phyloP scores from a whole-genome alignment of 2,329 filamentous ascomycete species.

The Pyrenophora graminea region DNA sequence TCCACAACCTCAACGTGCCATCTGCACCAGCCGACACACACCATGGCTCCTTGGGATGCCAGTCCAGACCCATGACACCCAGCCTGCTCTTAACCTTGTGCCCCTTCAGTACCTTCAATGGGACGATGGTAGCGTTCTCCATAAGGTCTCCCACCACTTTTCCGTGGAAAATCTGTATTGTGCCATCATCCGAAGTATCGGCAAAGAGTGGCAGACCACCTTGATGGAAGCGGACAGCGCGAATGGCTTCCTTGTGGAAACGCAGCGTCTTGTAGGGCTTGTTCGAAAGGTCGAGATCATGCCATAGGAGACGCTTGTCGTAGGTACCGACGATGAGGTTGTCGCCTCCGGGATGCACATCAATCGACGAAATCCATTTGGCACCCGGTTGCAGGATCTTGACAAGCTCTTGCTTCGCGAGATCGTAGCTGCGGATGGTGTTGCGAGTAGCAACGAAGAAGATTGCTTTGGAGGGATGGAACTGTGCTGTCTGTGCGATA shows the following conservation, averaged over 20 bases:
- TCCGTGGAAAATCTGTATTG: slow-evolving; percentile 93
- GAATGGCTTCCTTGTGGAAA: slow-evolving; percentile 91
- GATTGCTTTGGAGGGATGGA: slow-evolving; percentile 89
- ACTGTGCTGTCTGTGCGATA: slow-evolving; percentile 86
- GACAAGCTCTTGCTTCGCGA: slow-evolving; percentile 86
- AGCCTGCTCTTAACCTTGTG: slow-evolving; percentile 85
- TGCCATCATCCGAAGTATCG: slow-evolving; percentile 92
- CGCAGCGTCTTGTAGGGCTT: slow-evolving; percentile 95
- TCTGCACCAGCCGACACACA: slow-evolving; percentile 92
- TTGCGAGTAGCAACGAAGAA: slow-evolving; percentile 97
- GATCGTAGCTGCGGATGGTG: slow-evolving; percentile 89
- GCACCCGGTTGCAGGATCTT: slow-evolving; percentile 93
- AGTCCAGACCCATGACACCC: slow-evolving; percentile 91
- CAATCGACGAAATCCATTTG: slow-evolving; percentile 91
- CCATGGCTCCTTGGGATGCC: slow-evolving; percentile 95
- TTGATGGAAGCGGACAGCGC: slow-evolving; percentile 84
- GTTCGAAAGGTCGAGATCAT: slow-evolving; percentile 89
- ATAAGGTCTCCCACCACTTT: slow-evolving; percentile 93
- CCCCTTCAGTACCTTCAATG: slow-evolving; percentile 88
- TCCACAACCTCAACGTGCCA: slow-evolving; percentile 87
- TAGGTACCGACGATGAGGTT: slow-evolving; percentile 95
- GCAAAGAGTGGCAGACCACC: slow-evolving; percentile 82
- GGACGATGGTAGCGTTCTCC: slow-evolving; percentile 95
- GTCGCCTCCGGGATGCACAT: slow-evolving; percentile 89
- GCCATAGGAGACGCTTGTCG: slow-evolving; percentile 91